Evolutionary conservation across 495 filamentous ascomycete genomes (phyloP), one percentile per base, ranked within the genome.

Genomic region (Amphirosellinia nigrospora): DNA sequence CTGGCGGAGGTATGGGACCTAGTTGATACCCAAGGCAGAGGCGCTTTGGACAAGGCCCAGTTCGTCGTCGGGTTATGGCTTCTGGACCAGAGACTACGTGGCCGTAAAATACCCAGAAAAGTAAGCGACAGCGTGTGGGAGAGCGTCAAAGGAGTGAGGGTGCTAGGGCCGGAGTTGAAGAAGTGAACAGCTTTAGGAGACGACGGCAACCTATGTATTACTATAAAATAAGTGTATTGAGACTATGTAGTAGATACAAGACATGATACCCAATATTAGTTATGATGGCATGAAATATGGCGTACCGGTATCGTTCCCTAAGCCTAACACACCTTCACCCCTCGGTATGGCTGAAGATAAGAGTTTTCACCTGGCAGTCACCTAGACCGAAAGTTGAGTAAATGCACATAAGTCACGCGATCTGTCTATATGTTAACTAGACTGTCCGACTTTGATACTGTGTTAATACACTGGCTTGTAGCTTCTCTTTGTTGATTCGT

Each of bases 41-140:
- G 92, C 3, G 79, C 76, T 59, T 79, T 99, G 66, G 85, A 82
- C 28, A 88, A 88, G 76, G 89, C 93, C 46, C 94, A 98, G 85
- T 98, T 98, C 79, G 92, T 98, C 38, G 94, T 98, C 48, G 96
- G 96, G 15, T 89, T 94, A 86, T 99, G 96, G 96, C 83, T 99
- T 56, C 89, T 99, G 65, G 96, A 99, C 79, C 93, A 97, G 81
- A 83, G 90, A 72, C 81, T 98, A 45, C 92, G 92, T 76, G 96
- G 96, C 1, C 86, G 93, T 64, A 99, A 98, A 83, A 83, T 97
- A 41, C 96, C 96, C 0, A 80, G 86, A 5, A 89, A 86, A 74
- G 92, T 98, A 8, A 84, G 87, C 19, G 89, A 92, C 61, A 96
- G 91, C 75, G 92, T 98, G 0, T 98, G 95, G 96, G 87, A 83